These are phyloP conservation scores for Fusarium protoensiforme DNA, from an alignment of 2,329 filamentous ascomycete genomes.

Conservation along the genomic window DNA sequence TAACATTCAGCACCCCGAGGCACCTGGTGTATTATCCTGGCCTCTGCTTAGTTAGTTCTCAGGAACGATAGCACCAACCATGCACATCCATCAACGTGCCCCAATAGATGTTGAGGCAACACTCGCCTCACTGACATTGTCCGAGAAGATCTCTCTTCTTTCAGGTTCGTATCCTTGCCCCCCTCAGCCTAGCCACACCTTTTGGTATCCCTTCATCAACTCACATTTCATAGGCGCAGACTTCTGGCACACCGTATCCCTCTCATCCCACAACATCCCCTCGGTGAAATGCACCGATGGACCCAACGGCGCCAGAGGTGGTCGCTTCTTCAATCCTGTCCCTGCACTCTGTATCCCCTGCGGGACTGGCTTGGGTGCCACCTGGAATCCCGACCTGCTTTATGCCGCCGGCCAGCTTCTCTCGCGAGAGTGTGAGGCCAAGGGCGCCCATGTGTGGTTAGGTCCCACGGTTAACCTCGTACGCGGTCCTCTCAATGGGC, in stretches of 20 bases:
- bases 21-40: no score
- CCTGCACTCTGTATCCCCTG: constrained; percentile 31
- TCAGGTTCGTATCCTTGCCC: not conserved
- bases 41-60: not conserved
- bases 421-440: constrained; percentile 45
- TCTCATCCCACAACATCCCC: not conserved
- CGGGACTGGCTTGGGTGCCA: constrained; percentile 47
- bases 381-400: constrained; percentile 48
- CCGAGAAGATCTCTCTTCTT: constrained; percentile 20
- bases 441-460: constrained; percentile 68
- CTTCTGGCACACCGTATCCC: constrained; percentile 14
- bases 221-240: not conserved
- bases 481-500: constrained; percentile 69
- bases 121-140: constrained; percentile 14
- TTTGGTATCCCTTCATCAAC: not conserved
- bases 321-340: constrained; percentile 23
- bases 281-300: constrained; percentile 25
- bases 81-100: constrained; percentile 15
- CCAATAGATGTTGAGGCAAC: constrained; percentile 14
- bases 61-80: not conserved
- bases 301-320: constrained; percentile 27
- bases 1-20: no score
- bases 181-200: no score
- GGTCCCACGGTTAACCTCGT: constrained; percentile 73
- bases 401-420: constrained; percentile 17